Evolutionary conservation across 2,329 filamentous ascomycete species (phyloP), one percentile per base, ranked within the genome.

Genomic region (Talaromyces rugulosus): DNA sequence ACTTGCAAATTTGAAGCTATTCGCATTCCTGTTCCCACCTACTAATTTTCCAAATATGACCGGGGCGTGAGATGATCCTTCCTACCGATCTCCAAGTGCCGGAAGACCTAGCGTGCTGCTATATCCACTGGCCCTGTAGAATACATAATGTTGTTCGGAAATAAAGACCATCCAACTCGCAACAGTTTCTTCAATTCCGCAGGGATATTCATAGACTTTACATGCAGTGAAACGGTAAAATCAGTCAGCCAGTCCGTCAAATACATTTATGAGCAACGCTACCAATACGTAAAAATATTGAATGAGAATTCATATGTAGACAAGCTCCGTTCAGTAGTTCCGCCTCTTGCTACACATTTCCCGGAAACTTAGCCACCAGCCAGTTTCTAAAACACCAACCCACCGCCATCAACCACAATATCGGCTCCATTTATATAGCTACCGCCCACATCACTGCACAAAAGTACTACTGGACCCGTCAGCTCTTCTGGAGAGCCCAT

Each of bases 401-500:
- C 63, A n/a, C 63, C 61, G 14, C 63, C 87, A 71, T 90, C 87
- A 54, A 89, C 81, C 36, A 88, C 75, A 62, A 90, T 79, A 76
- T 90, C 87, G 5, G 84, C 79, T 3, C 87, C 88, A 66, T 83
- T 90, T n/a, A 91, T 83, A 74, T 90, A 91, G 34, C 80, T 84
- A 18, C 87, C 86, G 1, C 85, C 85, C 64, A 78, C 69, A 50
- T 74, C 78, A 65, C 86, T 87, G 33, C 81, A 81, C 51, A 90
- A 73, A 68, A 89, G 73, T 4, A 90, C 80, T 7, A 89, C 76
- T 1, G 83, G 81, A 0, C 87, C 87, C 0, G 84, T 84, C 56
- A 90, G 68, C 72, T 90, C 88, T 68, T 84, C 81, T 0, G 85
- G 84, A 63, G 78, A 68, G 0, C 87, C 87, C 85, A 90, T 89